These are phyloP conservation scores for Teratosphaeria gauchensis DNA, from an alignment of 2,329 filamentous ascomycete species.

Conservation along the genomic window DNA sequence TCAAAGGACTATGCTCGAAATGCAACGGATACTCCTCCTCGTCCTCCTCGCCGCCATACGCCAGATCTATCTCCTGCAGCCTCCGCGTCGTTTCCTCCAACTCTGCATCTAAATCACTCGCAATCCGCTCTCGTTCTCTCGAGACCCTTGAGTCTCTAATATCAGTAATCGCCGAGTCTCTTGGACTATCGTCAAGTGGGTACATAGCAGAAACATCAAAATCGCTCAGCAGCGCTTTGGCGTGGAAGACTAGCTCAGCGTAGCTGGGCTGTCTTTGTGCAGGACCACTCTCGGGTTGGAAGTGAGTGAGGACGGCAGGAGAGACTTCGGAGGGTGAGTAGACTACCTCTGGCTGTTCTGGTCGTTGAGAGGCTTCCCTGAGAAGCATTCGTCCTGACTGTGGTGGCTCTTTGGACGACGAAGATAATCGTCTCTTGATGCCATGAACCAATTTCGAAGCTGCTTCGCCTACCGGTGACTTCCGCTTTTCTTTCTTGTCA, in stretches of 20 bases:
- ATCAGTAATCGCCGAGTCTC: not conserved
- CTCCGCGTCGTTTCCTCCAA: not conserved
- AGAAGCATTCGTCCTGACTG: not conserved
- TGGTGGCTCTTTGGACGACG: not conserved
- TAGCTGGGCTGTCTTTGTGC: not conserved
- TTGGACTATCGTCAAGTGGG: too few relatives aligned
- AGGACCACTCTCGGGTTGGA: not conserved
- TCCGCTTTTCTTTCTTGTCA: not conserved
- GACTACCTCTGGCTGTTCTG: not conserved
- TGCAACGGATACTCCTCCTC: not conserved
- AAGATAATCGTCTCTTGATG: not conserved
- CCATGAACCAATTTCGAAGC: not conserved
- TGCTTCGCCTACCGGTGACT: not conserved
- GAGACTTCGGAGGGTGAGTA: not conserved
- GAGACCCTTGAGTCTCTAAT: not conserved
- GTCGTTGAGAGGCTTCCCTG: not conserved
- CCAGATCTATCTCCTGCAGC: not conserved
- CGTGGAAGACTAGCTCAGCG: not conserved
- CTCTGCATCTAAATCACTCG: not conserved
- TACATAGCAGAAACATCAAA: too few relatives aligned
- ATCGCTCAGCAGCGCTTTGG: not conserved
- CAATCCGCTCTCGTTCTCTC: not conserved
- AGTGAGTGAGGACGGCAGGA: not conserved
- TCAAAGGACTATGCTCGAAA: not conserved
- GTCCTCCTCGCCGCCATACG: not conserved